These are phyloP conservation scores for Xylaria sp. DNA, from an alignment of 2,329 filamentous ascomycete genomes.

Conservation along the genomic window DNA sequence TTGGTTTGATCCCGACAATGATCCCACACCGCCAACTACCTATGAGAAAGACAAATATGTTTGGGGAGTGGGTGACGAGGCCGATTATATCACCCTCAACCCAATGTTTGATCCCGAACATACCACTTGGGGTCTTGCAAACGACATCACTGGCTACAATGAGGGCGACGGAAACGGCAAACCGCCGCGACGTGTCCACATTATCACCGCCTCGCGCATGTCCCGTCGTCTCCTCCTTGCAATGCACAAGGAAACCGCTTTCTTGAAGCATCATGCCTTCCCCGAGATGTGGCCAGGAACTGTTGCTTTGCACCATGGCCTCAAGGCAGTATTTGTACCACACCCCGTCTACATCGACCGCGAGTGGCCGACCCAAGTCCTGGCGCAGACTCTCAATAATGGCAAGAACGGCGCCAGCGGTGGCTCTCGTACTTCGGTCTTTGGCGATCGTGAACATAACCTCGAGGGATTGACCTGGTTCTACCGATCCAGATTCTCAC, in stretches of 20 bases:
- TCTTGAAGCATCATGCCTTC: conserved; percentile 89
- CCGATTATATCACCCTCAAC: conserved; percentile 91
- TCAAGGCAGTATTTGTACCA: conserved; percentile 57
- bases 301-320: conserved; percentile 80
- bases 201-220: conserved; percentile 89
- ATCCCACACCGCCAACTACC: conserved; percentile 75
- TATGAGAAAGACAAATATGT: conserved; percentile 83
- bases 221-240: conserved; percentile 80
- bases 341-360: conserved; percentile 91
- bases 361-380: conserved; percentile 82
- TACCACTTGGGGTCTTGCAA: conserved; percentile 83
- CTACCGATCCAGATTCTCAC: conserved; percentile 85
- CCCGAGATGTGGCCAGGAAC: conserved; percentile 97
- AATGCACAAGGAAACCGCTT: conserved; percentile 91
- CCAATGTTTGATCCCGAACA: conserved; percentile 91
- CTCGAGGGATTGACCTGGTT: conserved; percentile 90
- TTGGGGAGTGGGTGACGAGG: conserved; percentile 92
- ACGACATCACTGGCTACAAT: conserved; percentile 89
- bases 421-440: conserved; percentile 77
- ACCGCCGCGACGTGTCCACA: conserved; percentile 81
- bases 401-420: conserved; percentile 79
- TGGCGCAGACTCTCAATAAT: conserved; percentile 83
- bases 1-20: conserved; percentile 77
- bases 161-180: conserved; percentile 68
- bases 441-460: conserved; percentile 89